A percentile compares a stretch with the other conserved stretches of the same genome.
These are phyloP conservation scores for Areca catechu DNA, from an alignment of 176 grass and related monocot genomes.

Conservation along the genomic window DNA sequence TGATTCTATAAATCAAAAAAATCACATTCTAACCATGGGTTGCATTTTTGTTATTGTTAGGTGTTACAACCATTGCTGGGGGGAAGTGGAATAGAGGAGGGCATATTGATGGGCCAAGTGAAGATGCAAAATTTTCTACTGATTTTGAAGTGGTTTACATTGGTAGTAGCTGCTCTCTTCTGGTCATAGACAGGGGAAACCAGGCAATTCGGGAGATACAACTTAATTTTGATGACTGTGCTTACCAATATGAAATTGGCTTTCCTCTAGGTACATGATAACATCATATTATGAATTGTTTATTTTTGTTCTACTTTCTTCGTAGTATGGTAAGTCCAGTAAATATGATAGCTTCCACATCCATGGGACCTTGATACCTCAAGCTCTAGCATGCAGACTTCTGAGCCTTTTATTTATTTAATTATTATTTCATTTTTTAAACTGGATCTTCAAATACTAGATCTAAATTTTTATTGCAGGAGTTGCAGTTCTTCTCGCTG, in stretches of 20 bases:
- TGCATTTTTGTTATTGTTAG: conserved; percentile 29
- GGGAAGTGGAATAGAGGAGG: conserved; percentile 77
- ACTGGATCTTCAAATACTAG: too few species aligned
- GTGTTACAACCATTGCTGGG: conserved; percentile 93
- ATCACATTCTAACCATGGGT: background rate
- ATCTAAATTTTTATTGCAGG: conserved; percentile 25
- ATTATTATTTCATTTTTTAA: background rate
- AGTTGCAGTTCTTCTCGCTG: conserved; percentile 30
- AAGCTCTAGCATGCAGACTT: background rate
- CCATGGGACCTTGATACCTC: background rate
- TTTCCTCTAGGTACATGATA: conserved; percentile 59
- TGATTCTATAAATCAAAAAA: conserved; percentile 4
- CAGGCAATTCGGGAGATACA: conserved; percentile 83
- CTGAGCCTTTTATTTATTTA: background rate
- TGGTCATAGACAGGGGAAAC: conserved; percentile 93
- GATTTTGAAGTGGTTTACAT: conserved; percentile 95
- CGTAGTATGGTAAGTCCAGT: conserved; percentile 7
- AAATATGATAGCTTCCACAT: too few species aligned
- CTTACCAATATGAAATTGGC: conserved; percentile 68
- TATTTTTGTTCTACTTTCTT: conserved; percentile 9
- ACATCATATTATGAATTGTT: background rate
- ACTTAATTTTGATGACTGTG: conserved; percentile 82
- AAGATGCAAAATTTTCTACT: conserved; percentile 87
- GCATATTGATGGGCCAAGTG: conserved; percentile 77
- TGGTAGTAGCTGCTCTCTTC: conserved; percentile 85